Conservation (phyloP, 2,329 filamentous ascomycete genomes). For the Ascochyta koolunga region DNA sequence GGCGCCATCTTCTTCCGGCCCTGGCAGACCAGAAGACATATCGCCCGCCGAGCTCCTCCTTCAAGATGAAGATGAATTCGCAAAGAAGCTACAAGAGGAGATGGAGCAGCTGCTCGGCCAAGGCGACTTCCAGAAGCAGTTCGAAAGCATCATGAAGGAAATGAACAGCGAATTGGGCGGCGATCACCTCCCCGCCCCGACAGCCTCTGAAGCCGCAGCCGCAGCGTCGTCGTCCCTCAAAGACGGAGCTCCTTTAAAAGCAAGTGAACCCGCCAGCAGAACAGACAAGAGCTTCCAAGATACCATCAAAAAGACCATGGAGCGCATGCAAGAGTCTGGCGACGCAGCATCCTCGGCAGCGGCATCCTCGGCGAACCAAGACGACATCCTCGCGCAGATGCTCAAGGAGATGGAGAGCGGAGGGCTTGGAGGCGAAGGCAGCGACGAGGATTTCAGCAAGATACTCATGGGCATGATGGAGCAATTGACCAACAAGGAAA, state of each 20-base stretch:
- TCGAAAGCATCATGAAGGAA: conserved; percentile 79
- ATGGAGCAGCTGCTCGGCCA: conserved; percentile 85
- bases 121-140: conserved; percentile 76
- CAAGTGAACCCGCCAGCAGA: conserved; percentile 26
- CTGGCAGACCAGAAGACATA: conserved; percentile 44
- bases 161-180: conserved; percentile 52
- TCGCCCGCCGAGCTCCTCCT: conserved; percentile 38
- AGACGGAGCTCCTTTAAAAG: conserved; percentile 13
- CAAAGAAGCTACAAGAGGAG: conserved; percentile 83
- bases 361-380: conserved; percentile 61
- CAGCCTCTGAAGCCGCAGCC: conserved; percentile 23
- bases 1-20: conserved; percentile 48
- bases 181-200: conserved; percentile 21
- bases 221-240: conserved; percentile 37
- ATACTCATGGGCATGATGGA: conserved; percentile 99
- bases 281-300: conserved; percentile 81
- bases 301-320: conserved; percentile 91
- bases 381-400: conserved; percentile 91
- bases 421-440: conserved; percentile 57
- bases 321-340: conserved; percentile 90
- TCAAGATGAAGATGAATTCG: conserved; percentile 70
- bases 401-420: conserved; percentile 83
- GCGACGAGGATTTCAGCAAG: conserved; percentile 88
- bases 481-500: conserved; percentile 97
- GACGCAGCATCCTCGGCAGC: conserved; percentile 82